These are phyloP conservation scores for Tolypocladium endophyticum DNA, from an alignment of 2,329 filamentous ascomycete species.

Conservation along the genomic window DNA sequence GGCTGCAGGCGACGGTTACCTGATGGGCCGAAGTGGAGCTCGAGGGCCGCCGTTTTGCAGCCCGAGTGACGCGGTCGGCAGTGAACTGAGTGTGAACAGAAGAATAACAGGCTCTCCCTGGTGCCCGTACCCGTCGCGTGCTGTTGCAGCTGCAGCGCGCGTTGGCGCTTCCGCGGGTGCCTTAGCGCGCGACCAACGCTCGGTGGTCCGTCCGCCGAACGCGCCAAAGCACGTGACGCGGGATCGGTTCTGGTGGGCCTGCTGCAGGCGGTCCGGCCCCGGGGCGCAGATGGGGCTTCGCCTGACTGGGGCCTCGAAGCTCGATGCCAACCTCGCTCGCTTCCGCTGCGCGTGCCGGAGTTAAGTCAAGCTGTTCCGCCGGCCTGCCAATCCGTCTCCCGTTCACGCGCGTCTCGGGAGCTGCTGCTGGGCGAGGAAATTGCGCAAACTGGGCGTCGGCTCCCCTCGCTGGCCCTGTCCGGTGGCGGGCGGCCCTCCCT, in stretches of 20 bases:
- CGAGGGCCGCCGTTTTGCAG: background rate
- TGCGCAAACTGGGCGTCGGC: background rate
- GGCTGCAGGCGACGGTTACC: background rate
- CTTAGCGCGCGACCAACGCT: background rate
- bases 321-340: background rate
- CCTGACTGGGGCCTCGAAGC: background rate
- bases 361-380: constrained; percentile 3
- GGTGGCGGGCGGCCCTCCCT: background rate
- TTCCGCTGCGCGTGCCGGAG: background rate
- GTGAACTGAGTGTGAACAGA: too few species aligned
- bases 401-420: background rate
- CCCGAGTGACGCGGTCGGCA: too few species aligned
- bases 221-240: constrained; percentile 1
- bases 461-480: background rate
- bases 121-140: background rate
- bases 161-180: background rate
- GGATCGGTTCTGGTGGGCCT: background rate
- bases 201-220: background rate
- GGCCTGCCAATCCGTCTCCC: constrained; percentile 3
- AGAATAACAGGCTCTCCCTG: background rate
- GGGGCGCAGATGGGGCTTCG: background rate
- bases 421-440: constrained; percentile 1
- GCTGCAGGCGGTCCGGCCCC: background rate
- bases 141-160: background rate
- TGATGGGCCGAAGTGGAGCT: background rate